Base-by-base conservation (phyloP, 1,284 basidiomycete species). In the Inonotus hispidus region DNA sequence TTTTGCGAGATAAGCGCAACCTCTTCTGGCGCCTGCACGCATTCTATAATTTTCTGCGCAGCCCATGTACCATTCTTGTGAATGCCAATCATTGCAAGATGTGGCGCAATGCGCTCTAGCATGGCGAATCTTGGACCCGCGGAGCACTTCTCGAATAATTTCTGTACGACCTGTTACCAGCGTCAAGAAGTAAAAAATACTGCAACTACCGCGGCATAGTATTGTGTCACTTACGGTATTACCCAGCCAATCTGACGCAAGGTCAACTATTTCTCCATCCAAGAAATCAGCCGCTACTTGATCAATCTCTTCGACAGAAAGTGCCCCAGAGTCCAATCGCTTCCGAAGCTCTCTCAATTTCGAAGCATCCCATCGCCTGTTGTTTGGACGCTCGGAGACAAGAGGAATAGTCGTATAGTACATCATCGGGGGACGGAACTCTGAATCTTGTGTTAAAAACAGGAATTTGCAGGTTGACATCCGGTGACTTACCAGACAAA, bases 61-160 rank as follows among this genome's bases (percentile, higher is more conserved):
- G 97, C 96, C 97, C 97, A 99, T 0, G 97, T 99, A 43, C 97
- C 97, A 69, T 99, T 99, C 79, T 99, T 99, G 80, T 99, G 97
- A 56, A 96, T 95, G 54, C 97, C 97, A 66, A 98, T 97, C 83
- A 93, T 93, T 27, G 96, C 97, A 25, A 99, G 79, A 72, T 97
- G 92, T 57, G 97, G 97, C 2, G 89, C 86, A 62, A 99, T 89
- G 52, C 94, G 87, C 70, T 98, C 94, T 50, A 99, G 80, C 92
- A 99, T 95, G 16, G 87, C 85, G 65, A 92, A 82, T 67, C 95
- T 84, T 53, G 93, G 87, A 2, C 70, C 74, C 41, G 87, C 77
- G 21, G 92, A 92, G 69, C 93, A 93, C 66, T 85, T 88, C 74
- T 98, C 96, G 68, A 98, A 99, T 29, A 99, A 78, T 74, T 98